Evolutionary conservation across 2,329 filamentous ascomycete species (phyloP).

Genomic region (Phialophora chinensis): DNA sequence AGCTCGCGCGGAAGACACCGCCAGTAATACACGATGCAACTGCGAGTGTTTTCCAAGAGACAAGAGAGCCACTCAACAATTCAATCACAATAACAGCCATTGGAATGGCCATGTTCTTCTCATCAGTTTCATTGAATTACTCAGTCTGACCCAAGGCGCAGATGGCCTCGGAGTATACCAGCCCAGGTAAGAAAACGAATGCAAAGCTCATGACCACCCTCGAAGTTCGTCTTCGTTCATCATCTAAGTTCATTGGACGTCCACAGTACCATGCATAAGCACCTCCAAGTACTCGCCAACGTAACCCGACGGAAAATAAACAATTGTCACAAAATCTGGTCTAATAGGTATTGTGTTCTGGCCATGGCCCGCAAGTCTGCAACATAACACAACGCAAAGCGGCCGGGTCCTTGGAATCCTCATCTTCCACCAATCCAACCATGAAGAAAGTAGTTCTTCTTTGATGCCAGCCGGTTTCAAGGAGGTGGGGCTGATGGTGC

Average conservation of each 20-base stretch:
- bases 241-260: not conserved
- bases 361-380: constrained; percentile 12
- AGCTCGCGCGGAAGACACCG: not conserved
- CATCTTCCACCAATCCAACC: not conserved
- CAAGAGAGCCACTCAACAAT: not conserved
- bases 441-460: not conserved
- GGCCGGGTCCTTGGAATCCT: not conserved
- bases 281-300: constrained; percentile 6
- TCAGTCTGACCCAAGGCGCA: not conserved
- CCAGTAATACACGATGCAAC: not conserved
- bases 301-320: not conserved
- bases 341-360: constrained; percentile 21
- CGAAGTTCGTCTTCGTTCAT: not conserved
- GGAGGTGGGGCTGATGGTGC: constrained; percentile 18
- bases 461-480: not conserved
- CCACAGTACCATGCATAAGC: not conserved
- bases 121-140: not conserved
- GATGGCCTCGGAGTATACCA: not conserved
- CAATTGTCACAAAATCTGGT: constrained; percentile 18
- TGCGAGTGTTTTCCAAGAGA: not conserved
- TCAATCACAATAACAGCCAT: not conserved
- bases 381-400: constrained; percentile 11
- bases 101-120: not conserved
- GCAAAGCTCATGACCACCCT: not conserved
- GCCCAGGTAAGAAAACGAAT: not conserved